Evolutionary conservation across 225 moss, liverwort and hornwort species (phyloP).

Genomic region (Polytrichum commune): DNA sequence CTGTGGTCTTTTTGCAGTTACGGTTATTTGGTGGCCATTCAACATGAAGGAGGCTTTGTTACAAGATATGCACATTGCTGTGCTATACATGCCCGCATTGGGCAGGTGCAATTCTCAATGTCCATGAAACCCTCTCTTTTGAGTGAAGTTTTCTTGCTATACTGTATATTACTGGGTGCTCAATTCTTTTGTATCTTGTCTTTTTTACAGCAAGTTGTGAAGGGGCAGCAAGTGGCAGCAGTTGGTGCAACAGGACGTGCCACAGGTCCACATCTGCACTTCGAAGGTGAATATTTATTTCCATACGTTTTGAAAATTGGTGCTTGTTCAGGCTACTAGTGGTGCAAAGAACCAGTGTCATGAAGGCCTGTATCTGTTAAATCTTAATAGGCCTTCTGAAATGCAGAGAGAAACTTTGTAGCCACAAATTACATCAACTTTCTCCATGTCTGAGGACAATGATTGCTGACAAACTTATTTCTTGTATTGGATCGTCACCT

Average conservation of each 20-base stretch:
- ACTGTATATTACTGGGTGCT: neutral
- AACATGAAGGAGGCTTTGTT: slow-evolving; percentile 77
- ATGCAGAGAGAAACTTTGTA: too few species aligned
- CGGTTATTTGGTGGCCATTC: slow-evolving; percentile 80
- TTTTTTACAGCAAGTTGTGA: slow-evolving; percentile 64
- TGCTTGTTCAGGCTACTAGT: too few species aligned
- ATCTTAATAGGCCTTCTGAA: too few species aligned
- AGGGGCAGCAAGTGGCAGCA: slow-evolving; percentile 86
- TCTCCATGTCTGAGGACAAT: too few species aligned
- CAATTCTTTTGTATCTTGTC: slow-evolving; percentile 1
- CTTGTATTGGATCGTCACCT: neutral
- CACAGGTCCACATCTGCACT: slow-evolving; percentile 85
- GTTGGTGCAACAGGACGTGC: slow-evolving; percentile 86
- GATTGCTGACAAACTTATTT: too few species aligned
- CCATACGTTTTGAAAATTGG: too few species aligned
- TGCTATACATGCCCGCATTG: slow-evolving; percentile 83
- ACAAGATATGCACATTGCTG: slow-evolving; percentile 94
- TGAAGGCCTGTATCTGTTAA: too few species aligned
- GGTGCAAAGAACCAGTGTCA: too few species aligned
- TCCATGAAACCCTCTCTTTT: slow-evolving; percentile 4
- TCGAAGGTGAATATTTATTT: slow-evolving; percentile 50
- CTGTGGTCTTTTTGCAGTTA: slow-evolving; percentile 40
- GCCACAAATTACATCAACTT: too few species aligned
- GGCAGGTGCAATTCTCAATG: slow-evolving; percentile 55
- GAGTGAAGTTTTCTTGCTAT: neutral